Conservation (phyloP, 495 filamentous ascomycete genomes). For the Aspergillus asperescens region DNA sequence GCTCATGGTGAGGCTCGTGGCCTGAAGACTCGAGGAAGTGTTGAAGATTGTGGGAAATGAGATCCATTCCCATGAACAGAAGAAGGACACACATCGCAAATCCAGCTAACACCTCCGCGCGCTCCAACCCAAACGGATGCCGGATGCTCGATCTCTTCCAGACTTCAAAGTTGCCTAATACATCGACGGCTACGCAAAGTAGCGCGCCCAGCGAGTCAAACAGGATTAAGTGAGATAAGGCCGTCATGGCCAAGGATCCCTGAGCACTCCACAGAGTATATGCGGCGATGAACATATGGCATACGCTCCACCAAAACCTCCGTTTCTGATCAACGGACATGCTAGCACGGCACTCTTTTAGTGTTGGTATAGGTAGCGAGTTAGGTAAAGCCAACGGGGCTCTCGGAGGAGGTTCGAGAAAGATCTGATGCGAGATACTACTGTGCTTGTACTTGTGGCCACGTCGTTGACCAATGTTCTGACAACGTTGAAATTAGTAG, state of each 20-base stretch:
- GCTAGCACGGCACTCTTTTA: conserved; percentile 74
- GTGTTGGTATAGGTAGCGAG: conserved; percentile 86
- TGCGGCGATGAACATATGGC: conserved; percentile 74
- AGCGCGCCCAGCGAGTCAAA: conserved; percentile 91
- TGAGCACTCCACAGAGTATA: conserved; percentile 80
- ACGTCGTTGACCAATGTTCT: conserved; percentile 83
- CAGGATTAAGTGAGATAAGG: conserved; percentile 85
- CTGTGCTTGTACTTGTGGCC: conserved; percentile 98
- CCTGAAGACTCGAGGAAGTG: conserved; percentile 68
- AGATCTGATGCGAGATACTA: conserved; percentile 93
- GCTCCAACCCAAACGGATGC: conserved; percentile 89
- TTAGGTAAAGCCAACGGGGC: conserved; percentile 88
- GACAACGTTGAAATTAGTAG: conserved; percentile 8
- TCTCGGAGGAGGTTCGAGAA: conserved; percentile 86
- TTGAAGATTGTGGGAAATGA: conserved; percentile 87
- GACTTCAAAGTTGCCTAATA: conserved; percentile 91
- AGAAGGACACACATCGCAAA: conserved; percentile 94
- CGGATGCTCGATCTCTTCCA: conserved; percentile 91
- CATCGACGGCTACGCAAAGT: conserved; percentile 90
- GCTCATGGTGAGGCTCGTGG: conserved; percentile 64
- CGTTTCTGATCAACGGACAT: conserved; percentile 83
- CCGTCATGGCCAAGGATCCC: conserved; percentile 87
- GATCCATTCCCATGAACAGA: conserved; percentile 92
- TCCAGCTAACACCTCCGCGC: conserved; percentile 90
- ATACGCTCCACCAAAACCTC: conserved; percentile 82